Evolutionary conservation across 306 rosid genomes (phyloP).

Genomic region (Echinosophora koreensis): DNA sequence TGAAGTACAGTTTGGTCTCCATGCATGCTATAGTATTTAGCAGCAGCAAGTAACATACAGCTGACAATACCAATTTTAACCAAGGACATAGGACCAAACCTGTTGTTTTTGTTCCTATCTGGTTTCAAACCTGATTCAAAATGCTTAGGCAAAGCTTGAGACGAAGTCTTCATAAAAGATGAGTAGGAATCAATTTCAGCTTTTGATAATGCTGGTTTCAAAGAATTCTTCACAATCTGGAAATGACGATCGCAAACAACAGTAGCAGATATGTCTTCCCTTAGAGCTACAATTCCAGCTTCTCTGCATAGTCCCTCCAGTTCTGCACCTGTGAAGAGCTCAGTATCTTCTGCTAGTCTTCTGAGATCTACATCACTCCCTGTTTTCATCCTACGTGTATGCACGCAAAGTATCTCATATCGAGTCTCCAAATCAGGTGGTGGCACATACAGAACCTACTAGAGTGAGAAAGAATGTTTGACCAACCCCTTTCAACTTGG

Average conservation of each 20-base stretch:
- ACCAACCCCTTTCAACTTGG: conserved; percentile 10
- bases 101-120: conserved; percentile 11
- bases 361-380: conserved; percentile 72
- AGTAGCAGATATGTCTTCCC: conserved; percentile 75
- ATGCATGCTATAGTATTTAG: conserved; percentile 49
- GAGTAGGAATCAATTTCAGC: conserved; percentile 62
- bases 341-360: conserved; percentile 75
- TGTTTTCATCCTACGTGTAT: conserved; percentile 71
- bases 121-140: conserved; percentile 42
- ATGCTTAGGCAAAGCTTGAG: conserved; percentile 42
- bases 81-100: conserved; percentile 37
- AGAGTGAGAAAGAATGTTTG: conserved; percentile 38
- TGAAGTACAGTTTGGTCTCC: conserved; percentile 45
- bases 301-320: conserved; percentile 84
- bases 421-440: conserved; percentile 92
- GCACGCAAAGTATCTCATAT: conserved; percentile 77
- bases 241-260: conserved; percentile 73
- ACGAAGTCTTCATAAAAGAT: conserved; percentile 64
- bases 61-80: conserved; percentile 53
- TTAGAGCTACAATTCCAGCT: conserved; percentile 86
- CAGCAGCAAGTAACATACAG: conserved; percentile 51
- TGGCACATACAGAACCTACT: conserved; percentile 86
- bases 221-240: conserved; percentile 64
- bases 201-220: conserved; percentile 73
- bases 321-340: conserved; percentile 93